Conservation (phyloP, 164 flowering plant genomes). For the Liquidambar formosana region DNA sequence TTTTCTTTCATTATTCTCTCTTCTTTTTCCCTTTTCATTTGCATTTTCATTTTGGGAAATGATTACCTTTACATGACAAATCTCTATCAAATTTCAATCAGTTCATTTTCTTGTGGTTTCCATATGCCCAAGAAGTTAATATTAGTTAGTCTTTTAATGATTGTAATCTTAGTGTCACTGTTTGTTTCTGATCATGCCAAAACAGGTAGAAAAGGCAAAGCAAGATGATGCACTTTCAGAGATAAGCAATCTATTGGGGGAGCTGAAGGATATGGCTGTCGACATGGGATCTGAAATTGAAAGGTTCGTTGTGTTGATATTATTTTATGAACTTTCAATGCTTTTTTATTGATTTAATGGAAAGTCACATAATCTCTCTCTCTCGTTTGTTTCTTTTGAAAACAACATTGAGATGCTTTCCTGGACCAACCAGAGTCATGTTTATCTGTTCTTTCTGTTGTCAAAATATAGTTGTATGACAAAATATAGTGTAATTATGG, state of each 20-base stretch:
- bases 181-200: not conserved
- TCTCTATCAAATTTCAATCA: not conserved
- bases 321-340: not conserved
- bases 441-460: not conserved
- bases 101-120: not conserved
- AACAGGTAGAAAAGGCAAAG: conserved; percentile 55
- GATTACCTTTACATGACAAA: not conserved
- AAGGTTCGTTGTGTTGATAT: conserved; percentile 32
- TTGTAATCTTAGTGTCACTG: not conserved
- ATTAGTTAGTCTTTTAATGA: not conserved
- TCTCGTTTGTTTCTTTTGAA: not conserved
- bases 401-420: too few species aligned
- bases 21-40: not conserved
- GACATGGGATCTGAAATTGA: conserved; percentile 70
- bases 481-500: not conserved
- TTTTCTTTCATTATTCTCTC: too few species aligned
- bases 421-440: too few species aligned
- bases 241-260: conserved; percentile 52
- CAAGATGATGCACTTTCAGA: conserved; percentile 63
- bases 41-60: not conserved
- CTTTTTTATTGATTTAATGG: not conserved
- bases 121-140: not conserved
- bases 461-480: too few species aligned
- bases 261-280: conserved; percentile 59
- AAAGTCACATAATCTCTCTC: not conserved